Conservation (phyloP, 176 grass and related monocot genomes). For the Triticum monococcum region DNA sequence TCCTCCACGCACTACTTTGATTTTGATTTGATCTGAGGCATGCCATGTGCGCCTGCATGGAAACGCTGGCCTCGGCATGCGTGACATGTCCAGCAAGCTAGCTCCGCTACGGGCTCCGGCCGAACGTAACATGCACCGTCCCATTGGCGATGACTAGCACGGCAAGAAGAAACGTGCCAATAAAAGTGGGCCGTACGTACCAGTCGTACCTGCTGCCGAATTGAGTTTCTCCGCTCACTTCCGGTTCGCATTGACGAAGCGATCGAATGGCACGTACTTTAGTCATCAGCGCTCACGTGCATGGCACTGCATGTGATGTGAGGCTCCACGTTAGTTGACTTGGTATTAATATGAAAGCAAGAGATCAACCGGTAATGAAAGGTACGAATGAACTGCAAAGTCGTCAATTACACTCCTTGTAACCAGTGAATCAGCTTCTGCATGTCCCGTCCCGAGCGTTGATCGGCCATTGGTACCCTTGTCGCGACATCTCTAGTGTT, state of each 20-base stretch:
- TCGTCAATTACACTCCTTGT: no score
- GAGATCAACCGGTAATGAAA: no score
- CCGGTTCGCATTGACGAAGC: neutral
- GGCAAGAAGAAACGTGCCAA: neutral
- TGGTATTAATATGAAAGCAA: no score
- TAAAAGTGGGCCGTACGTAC: neutral
- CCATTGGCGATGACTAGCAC: neutral
- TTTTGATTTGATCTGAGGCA: neutral
- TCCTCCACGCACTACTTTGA: no score
- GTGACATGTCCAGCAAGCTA: neutral
- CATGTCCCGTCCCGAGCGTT: no score
- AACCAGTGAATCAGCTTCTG: no score
- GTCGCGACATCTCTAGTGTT: no score
- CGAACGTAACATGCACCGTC: neutral
- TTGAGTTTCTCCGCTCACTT: neutral
- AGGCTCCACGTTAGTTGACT: neutral
- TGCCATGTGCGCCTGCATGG: neutral
- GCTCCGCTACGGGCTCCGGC: neutral
- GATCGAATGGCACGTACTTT: neutral
- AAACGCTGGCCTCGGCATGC: neutral
- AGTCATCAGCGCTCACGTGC: neutral
- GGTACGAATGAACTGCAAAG: no score
- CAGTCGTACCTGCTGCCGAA: neutral
- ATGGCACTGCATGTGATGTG: neutral
- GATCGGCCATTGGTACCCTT: no score